Evolutionary conservation across 805 yeast genomes (phyloP).

Genomic region (Candida tallmaniae): DNA sequence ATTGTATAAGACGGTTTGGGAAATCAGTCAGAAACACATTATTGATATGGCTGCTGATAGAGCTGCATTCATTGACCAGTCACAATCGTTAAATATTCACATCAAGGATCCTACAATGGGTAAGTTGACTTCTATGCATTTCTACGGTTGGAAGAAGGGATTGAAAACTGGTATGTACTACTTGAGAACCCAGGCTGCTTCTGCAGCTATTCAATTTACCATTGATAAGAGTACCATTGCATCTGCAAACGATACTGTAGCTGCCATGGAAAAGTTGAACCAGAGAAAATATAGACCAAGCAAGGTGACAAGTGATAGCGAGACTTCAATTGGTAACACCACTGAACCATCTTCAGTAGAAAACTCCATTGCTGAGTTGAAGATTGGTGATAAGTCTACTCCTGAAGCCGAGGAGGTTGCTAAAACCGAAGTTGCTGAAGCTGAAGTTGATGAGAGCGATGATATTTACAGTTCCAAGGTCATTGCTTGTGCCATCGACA

Average conservation of each 20-base stretch:
- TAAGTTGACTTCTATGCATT: conserved; percentile 95
- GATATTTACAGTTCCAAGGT: conserved; percentile 92
- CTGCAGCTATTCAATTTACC: conserved; percentile 89
- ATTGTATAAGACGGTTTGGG: conserved; percentile 60
- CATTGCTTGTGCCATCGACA: conserved; percentile 93
- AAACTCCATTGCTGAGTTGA: conserved; percentile 43
- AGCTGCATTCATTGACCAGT: conserved; percentile 82
- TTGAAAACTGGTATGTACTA: conserved; percentile 98
- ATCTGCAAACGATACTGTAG: conserved; percentile 35
- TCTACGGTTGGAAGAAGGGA: conserved; percentile 98
- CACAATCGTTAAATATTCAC: conserved; percentile 89
- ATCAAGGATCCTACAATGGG: conserved; percentile 91
- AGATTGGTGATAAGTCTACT: conserved; percentile 24
- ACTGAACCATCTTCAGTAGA: conserved; percentile 43
- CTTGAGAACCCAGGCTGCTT: conserved; percentile 94
- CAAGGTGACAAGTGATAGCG: conserved; percentile 15
- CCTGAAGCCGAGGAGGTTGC: conserved; percentile 10
- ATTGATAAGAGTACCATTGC: conserved; percentile 42
- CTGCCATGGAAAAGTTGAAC: conserved; percentile 35
- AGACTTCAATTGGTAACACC: conserved; percentile 19
- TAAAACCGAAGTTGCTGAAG: conserved; percentile 12
- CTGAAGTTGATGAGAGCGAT: conserved; percentile 35
- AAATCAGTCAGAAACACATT: conserved; percentile 53
- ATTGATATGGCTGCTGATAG: conserved; percentile 69
- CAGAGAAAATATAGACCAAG: conserved; percentile 29